Percentiles rank a stretch among this genome's conserved stretches.
Conservation (phyloP, 768 basidiomycete genomes). For the Lyophyllum atratum region DNA sequence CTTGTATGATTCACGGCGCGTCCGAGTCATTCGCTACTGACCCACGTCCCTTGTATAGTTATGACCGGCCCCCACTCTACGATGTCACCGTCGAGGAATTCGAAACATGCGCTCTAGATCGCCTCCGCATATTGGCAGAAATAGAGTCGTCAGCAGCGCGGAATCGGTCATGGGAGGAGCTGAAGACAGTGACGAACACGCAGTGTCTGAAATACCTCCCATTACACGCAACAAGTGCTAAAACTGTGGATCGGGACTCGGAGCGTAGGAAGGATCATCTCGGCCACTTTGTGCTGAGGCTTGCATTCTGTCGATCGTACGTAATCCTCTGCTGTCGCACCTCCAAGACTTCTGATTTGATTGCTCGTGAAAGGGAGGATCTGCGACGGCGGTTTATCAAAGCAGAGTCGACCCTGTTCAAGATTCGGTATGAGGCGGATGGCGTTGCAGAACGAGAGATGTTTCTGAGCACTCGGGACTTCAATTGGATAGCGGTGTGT, state of each 20-base stretch:
- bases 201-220: constrained; percentile 81
- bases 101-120: constrained; percentile 85
- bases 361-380: constrained; percentile 68
- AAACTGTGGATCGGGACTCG: constrained; percentile 45
- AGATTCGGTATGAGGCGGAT: constrained; percentile 74
- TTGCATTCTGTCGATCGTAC: constrained; percentile 96
- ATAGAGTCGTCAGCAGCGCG: constrained; percentile 89
- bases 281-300: constrained; percentile 89
- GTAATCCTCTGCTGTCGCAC: constrained; percentile 32
- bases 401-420: constrained; percentile 85
- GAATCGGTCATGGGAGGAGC: constrained; percentile 79
- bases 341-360: not conserved
- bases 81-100: constrained; percentile 97
- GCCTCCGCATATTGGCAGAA: constrained; percentile 85
- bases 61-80: constrained; percentile 79
- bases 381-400: constrained; percentile 86
- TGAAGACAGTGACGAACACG: constrained; percentile 57
- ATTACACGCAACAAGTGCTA: constrained; percentile 58
- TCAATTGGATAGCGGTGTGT: constrained; percentile 65
- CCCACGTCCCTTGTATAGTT: constrained; percentile 49
- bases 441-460: constrained; percentile 52
- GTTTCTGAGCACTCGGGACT: constrained; percentile 68
- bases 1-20: constrained; percentile 55
- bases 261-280: constrained; percentile 85
- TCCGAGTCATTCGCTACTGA: constrained; percentile 4